A percentile compares a stretch with the other conserved stretches of the same genome.
Conservation (phyloP, 306 rosid species). For the Mimosa pudica region DNA sequence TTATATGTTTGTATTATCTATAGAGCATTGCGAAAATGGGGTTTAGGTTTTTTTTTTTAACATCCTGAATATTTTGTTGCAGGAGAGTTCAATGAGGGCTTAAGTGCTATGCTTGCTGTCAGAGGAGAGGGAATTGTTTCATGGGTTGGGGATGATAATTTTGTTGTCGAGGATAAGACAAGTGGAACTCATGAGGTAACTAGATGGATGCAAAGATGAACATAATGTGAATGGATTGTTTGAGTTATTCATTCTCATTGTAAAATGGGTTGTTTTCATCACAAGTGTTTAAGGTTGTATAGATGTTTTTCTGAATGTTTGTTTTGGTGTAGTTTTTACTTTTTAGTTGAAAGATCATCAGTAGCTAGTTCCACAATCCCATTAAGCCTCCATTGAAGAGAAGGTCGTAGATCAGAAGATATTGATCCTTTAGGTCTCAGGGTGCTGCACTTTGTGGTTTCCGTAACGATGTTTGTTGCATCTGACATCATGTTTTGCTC, state of each 20-base stretch:
- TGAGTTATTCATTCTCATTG: constrained; percentile 16
- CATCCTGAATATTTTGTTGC: constrained; percentile 24
- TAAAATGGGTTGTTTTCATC: constrained; percentile 8
- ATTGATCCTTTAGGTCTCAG: background rate
- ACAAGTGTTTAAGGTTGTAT: constrained; percentile 3
- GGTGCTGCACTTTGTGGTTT: background rate
- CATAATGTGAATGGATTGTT: background rate
- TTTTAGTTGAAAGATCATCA: background rate
- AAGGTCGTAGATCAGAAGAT: background rate
- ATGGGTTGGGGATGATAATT: constrained; percentile 68
- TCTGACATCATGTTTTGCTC: background rate
- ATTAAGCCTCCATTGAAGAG: background rate
- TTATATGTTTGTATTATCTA: background rate
- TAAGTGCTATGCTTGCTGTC: constrained; percentile 64
- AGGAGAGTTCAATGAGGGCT: constrained; percentile 68
- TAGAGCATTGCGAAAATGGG: background rate
- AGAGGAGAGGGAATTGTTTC: constrained; percentile 68
- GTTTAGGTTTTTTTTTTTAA: constrained; percentile 18
- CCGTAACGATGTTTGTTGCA: constrained; percentile 8
- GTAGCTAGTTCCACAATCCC: background rate
- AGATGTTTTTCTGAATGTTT: background rate
- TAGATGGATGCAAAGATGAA: background rate
- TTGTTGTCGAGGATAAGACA: constrained; percentile 64
- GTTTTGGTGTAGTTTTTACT: background rate
- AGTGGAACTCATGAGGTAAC: constrained; percentile 60